A percentile compares a stretch with the other conserved stretches of the same genome.
Evolutionary conservation across 495 filamentous ascomycete genomes (phyloP).

Genomic region (Xylaria sp.): DNA sequence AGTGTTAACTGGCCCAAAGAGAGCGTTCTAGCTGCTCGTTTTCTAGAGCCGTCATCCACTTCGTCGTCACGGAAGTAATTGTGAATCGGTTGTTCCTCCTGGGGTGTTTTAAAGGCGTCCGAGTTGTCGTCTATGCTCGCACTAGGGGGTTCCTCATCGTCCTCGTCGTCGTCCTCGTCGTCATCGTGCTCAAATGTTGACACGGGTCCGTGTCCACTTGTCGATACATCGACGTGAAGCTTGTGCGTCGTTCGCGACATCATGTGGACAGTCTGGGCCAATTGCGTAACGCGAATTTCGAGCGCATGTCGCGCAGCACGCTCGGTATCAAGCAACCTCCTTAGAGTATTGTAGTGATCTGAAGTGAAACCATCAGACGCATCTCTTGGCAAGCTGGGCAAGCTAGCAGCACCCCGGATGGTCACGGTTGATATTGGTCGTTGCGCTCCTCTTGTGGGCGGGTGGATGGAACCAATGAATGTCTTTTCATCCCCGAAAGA

Average conservation of each 20-base stretch:
- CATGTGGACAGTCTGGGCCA: conserved; percentile 52
- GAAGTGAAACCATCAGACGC: conserved; percentile 32
- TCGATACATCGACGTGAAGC: conserved; percentile 32
- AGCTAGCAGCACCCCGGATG: conserved; percentile 49
- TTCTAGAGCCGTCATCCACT: conserved; percentile 45
- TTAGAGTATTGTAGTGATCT: conserved; percentile 48
- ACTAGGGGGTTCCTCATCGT: conserved; percentile 41
- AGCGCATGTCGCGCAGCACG: conserved; percentile 56
- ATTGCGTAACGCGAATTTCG: conserved; percentile 57
- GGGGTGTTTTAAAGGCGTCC: conserved; percentile 54
- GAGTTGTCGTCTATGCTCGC: conserved; percentile 35
- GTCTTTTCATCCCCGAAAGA: conserved; percentile 50
- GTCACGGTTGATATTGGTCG: conserved; percentile 51
- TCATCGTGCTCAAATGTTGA: conserved; percentile 47
- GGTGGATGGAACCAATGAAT: conserved; percentile 46
- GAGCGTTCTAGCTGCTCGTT: conserved; percentile 54
- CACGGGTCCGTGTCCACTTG: conserved; percentile 35
- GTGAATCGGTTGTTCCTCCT: conserved; percentile 44
- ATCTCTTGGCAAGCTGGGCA: conserved; percentile 49
- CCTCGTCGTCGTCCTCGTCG: conserved; percentile 32
- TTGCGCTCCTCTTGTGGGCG: conserved; percentile 40
- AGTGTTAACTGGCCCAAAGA: conserved; percentile 59
- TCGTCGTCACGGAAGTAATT: conserved; percentile 53
- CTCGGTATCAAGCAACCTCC: conserved; percentile 56
- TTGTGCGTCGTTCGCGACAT: conserved; percentile 44